phyloP scores from a whole-genome alignment of 2,329 filamentous ascomycete genomes.

The Biscogniauxia sp. region DNA sequence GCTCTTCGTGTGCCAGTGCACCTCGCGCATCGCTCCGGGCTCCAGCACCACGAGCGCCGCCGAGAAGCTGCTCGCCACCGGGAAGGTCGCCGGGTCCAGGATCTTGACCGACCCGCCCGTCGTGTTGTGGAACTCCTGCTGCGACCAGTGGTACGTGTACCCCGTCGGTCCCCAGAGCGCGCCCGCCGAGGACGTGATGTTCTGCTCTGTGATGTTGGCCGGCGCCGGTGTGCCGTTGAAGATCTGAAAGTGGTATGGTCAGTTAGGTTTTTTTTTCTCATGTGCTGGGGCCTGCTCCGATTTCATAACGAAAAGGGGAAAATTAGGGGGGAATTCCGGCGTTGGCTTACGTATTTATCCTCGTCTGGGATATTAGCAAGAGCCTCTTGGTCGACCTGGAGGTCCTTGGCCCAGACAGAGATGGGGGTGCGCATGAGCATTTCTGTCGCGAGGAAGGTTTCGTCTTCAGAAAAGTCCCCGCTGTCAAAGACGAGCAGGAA shows the following conservation, averaged over 20 bases:
- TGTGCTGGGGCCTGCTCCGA: not conserved
- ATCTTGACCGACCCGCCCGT: slow-evolving; percentile 60
- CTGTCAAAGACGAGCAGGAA: slow-evolving; percentile 61
- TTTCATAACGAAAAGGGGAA: not conserved
- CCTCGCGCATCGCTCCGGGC: slow-evolving; percentile 62
- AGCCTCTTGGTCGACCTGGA: slow-evolving; percentile 45
- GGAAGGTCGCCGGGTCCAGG: slow-evolving; percentile 56
- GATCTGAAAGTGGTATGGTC: slow-evolving; percentile 32
- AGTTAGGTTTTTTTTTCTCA: slow-evolving; percentile 3
- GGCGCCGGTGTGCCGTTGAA: slow-evolving; percentile 51
- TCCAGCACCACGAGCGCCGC: slow-evolving; percentile 56
- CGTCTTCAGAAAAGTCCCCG: slow-evolving; percentile 57
- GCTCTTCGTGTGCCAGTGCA: slow-evolving; percentile 61
- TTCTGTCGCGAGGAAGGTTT: slow-evolving; percentile 57
- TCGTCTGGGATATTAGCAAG: slow-evolving; percentile 47
- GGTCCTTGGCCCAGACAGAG: slow-evolving; percentile 54
- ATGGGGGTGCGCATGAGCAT: slow-evolving; percentile 50
- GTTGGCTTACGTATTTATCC: slow-evolving; percentile 40
- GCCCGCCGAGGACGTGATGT: slow-evolving; percentile 45
- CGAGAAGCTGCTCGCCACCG: slow-evolving; percentile 53
- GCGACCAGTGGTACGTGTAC: slow-evolving; percentile 52
- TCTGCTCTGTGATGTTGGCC: slow-evolving; percentile 44
- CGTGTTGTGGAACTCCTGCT: slow-evolving; percentile 48
- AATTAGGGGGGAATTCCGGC: not conserved
- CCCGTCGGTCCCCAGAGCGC: slow-evolving; percentile 36